Conservation (phyloP, 2,329 filamentous ascomycete species). For the Arthrobotrys sinensis region DNA sequence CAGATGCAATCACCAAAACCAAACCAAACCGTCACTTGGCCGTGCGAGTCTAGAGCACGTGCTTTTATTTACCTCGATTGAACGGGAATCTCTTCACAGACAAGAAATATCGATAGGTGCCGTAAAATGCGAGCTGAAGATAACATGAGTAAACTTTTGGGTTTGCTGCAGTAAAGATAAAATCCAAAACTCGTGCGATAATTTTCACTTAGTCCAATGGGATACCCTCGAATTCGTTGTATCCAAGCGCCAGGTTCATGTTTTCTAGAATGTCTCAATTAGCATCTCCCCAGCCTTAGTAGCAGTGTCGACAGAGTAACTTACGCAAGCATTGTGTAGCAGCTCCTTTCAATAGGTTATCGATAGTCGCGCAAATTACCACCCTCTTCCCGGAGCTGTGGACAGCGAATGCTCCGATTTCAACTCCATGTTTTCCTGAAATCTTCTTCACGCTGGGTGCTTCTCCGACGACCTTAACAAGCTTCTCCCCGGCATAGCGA, state of each 20-base stretch:
- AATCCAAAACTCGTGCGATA: neutral
- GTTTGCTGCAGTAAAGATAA: constrained; percentile 1
- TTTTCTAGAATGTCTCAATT: constrained; percentile 75
- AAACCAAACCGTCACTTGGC: neutral
- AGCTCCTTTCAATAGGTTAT: constrained; percentile 93
- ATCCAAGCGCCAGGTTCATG: constrained; percentile 92
- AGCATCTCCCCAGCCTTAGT: neutral
- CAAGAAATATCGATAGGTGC: constrained; percentile 10
- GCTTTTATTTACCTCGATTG: constrained; percentile 20
- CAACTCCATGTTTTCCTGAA: constrained; percentile 85
- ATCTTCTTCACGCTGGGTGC: constrained; percentile 88
- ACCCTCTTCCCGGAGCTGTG: constrained; percentile 90
- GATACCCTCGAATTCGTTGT: constrained; percentile 90
- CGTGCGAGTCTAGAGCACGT: constrained; percentile 1
- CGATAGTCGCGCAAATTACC: constrained; percentile 93
- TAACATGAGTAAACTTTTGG: constrained; percentile 44
- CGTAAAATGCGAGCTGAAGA: constrained; percentile 5
- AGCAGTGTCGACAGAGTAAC: constrained; percentile 67
- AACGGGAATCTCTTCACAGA: constrained; percentile 20
- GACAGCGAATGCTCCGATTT: constrained; percentile 96
- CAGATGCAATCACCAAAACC: constrained; percentile 6
- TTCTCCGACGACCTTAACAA: constrained; percentile 93
- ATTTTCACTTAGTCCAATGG: constrained; percentile 71
- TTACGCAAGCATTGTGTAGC: constrained; percentile 92
- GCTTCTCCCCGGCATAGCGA: constrained; percentile 92